These are phyloP conservation scores for Phellopilus nigrolimitatus DNA, from an alignment of 1,284 basidiomycete species.

Conservation along the genomic window DNA sequence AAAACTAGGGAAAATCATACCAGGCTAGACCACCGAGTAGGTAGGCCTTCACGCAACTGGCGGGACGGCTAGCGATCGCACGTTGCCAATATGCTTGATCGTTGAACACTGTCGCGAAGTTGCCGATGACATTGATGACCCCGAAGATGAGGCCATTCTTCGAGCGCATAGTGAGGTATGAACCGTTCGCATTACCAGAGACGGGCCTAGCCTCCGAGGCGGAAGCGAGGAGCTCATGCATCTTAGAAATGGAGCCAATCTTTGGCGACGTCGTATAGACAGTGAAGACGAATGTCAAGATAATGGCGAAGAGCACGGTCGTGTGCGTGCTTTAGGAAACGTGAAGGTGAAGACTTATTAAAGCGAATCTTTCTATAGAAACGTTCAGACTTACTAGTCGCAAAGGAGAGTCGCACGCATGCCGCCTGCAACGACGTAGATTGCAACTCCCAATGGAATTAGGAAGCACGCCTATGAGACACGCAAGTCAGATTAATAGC, in stretches of 20 bases:
- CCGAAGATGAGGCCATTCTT: constrained; percentile 84
- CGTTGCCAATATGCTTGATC: constrained; percentile 77
- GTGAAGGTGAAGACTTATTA: no score
- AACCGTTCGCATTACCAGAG: constrained; percentile 53
- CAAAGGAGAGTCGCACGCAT: constrained; percentile 41
- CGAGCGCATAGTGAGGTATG: constrained; percentile 75
- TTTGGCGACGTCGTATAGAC: constrained; percentile 67
- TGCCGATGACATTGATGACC: constrained; percentile 81
- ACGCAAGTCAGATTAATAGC: no score
- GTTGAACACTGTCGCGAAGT: constrained; percentile 79
- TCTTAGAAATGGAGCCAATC: constrained; percentile 47
- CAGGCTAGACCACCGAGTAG: constrained; percentile 85
- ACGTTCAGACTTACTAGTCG: constrained; percentile 57
- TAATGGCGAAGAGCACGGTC: constrained; percentile 76
- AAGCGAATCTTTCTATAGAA: no score
- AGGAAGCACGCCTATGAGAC: constrained; percentile 55
- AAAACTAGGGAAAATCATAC: constrained; percentile 33
- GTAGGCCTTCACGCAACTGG: constrained; percentile 84
- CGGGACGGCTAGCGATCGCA: constrained; percentile 81
- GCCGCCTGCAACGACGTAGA: constrained; percentile 52
- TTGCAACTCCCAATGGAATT: constrained; percentile 50
- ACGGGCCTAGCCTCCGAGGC: constrained; percentile 44
- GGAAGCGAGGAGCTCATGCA: constrained; percentile 47
- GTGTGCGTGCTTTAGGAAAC: constrained; percentile 60
- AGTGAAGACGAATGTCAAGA: constrained; percentile 59